A percentile compares a stretch with the other conserved stretches of the same genome.
phyloP scores from a whole-genome alignment of 2,329 filamentous ascomycete genomes.

The Fusarium compactum region DNA sequence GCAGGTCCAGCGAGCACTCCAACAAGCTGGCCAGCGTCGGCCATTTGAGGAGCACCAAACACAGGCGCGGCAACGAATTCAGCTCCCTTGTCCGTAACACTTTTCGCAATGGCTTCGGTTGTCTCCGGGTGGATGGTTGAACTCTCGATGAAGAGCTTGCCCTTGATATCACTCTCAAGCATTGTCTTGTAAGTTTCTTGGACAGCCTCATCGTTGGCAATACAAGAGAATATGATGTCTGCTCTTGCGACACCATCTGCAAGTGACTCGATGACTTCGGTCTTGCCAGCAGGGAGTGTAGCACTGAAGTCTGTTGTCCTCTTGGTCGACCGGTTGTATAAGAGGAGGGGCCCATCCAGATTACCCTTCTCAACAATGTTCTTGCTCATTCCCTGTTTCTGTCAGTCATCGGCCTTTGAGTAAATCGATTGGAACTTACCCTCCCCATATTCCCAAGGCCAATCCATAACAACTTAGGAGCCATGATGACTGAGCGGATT shows the following conservation, averaged over 20 bases:
- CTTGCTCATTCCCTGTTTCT: constrained; percentile 79
- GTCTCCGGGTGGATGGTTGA: constrained; percentile 90
- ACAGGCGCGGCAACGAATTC: constrained; percentile 79
- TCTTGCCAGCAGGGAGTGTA: constrained; percentile 70
- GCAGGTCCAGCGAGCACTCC: constrained; percentile 77
- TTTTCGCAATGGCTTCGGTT: constrained; percentile 73
- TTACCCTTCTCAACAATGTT: constrained; percentile 84
- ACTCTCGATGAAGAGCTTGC: constrained; percentile 87
- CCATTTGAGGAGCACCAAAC: constrained; percentile 78
- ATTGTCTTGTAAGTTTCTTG: constrained; percentile 70
- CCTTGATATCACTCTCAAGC: constrained; percentile 65
- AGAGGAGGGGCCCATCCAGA: constrained; percentile 76
- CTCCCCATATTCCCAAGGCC: constrained; percentile 91
- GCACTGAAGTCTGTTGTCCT: constrained; percentile 73
- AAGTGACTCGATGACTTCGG: constrained; percentile 72
- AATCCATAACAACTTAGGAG: constrained; percentile 77
- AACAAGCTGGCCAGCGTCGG: constrained; percentile 77
- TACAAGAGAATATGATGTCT: constrained; percentile 85
- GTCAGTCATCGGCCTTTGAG: not conserved
- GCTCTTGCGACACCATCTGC: constrained; percentile 74
- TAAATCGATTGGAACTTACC: constrained; percentile 59
- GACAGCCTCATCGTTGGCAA: constrained; percentile 82
- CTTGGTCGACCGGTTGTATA: constrained; percentile 83
- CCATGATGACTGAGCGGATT: constrained; percentile 55
- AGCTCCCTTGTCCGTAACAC: constrained; percentile 69